Evolutionary conservation across 495 filamentous ascomycete species (phyloP), one percentile per base, ranked within the genome.

Genomic region (Pyrenula massariospora): DNA sequence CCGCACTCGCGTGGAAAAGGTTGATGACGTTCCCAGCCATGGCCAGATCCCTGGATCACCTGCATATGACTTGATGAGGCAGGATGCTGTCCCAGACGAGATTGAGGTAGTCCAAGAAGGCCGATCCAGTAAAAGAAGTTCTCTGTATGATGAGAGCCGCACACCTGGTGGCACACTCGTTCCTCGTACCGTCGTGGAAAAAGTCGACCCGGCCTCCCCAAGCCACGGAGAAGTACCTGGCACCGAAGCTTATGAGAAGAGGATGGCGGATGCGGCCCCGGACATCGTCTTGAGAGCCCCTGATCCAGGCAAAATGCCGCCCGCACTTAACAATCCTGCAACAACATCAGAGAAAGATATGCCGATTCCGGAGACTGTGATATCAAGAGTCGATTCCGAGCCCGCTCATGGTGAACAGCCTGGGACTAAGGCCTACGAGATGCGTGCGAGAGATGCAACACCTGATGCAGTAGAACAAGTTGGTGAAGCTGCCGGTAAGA

Each of bases 211-310:
- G 11, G 69, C 73, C 25, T 66, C 71, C 24, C 81, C 84, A 69
- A 87, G 86, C 60, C 78, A 94, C 69, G 91, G 92, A 20, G 91
- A 96, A 61, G 79, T 95, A 21, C 91, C 91, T 21, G 91, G 92
- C 15, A 95, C 92, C 2, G 70, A 77, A 52, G 90, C 88, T 51
- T 86, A 89, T 66, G 73, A 84, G 54, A 72, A 84, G 67, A 82
- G 89, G 55, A 83, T 83, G 61, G 84, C 81, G 20, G 92, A 97
- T 74, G 91, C 92, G 23, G 79, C 84, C 47, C 93, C 93, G 12
- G 93, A 96, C 65, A 76, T 80, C 22, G 70, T 87, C 53, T 59
- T 68, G 15, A 70, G 65, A 60, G 72, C 69, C 10, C 60, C 68
- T 15, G 63, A 69, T 15, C 59, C 60, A 50, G 50, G 65, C 12